Evolutionary conservation across 768 basidiomycete genomes (phyloP), one percentile per base, ranked within the genome.

Genomic region (Melanogaster broomeanus): DNA sequence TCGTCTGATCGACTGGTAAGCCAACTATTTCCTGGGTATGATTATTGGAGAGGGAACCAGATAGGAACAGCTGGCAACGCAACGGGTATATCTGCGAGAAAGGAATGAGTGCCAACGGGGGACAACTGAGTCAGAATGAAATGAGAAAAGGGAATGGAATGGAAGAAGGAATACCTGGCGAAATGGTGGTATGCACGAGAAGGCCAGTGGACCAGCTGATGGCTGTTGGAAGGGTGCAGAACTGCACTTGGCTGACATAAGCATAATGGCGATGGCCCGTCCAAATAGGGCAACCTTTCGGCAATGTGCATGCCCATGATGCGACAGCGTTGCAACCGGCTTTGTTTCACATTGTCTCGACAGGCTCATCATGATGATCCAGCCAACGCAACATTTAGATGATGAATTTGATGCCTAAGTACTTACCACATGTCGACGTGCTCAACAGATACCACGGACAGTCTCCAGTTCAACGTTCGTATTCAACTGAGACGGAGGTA

Each of bases 231-330:
- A 55, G 53, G 53, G 56, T n/a, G 59, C 51, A 52, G 59, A 55
- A 63, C 44, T 44, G 38, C 60, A 40, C 53, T 57, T 51, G 50
- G 64, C 65, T 66, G 65, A 66, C 64, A 63, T 67, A 66, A 66
- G 65, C 63, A 39, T 45, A 31, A 53, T 19, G 51, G 65, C 53
- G 59, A 61, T 66, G 59, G 16, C 44, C 12, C 19, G 15, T 34
- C 28, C 44, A n/a, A 45, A 45, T n/a, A 18, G 34, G 44, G 44
- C 12, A 42, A 42, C 24, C 13, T 16, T 42, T 27, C 41, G 41
- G 41, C 41, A 42, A 42, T 25, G 15, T 42, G 41, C 25, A 42
- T 37, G 35, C 35, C 18, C n/a, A n/a, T n/a, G n/a, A 37, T 4
- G 35, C 16, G n/a, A 10, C 2, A 15, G 10, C 42, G 6, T 44